phyloP scores from a whole-genome alignment of 202 grass and related monocot species.

The Alloteropsis angusta region DNA sequence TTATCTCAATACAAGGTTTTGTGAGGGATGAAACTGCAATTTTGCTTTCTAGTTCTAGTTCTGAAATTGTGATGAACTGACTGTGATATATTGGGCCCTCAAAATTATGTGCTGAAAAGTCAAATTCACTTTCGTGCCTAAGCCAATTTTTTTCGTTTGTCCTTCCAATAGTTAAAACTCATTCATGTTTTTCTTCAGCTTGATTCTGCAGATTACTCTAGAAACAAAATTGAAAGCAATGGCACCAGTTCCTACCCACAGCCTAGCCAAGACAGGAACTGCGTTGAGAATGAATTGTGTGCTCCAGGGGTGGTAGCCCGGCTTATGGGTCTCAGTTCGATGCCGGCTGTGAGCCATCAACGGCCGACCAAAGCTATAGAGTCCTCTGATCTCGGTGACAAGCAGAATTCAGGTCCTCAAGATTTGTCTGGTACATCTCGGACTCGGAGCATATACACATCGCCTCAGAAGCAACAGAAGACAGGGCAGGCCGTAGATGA shows the following conservation, averaged over 20 bases:
- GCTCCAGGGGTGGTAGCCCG: slow-evolving; percentile 42
- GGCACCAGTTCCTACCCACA: not conserved
- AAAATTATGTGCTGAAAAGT: not conserved
- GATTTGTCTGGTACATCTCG: not conserved
- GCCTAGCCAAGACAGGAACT: not conserved
- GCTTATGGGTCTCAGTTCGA: slow-evolving; percentile 66
- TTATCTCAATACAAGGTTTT: not conserved
- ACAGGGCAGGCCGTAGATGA: not conserved
- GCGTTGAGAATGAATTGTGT: slow-evolving; percentile 19
- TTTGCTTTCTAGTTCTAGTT: not conserved
- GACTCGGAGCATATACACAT: slow-evolving; percentile 17
- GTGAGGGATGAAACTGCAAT: not conserved
- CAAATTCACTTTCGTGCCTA: not conserved
- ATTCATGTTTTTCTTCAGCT: slow-evolving; percentile 24
- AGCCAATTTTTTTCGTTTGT: not conserved
- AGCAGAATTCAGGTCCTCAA: not conserved
- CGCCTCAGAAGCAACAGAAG: slow-evolving; percentile 36
- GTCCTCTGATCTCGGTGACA: not conserved
- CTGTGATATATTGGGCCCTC: not conserved
- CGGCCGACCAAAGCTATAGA: not conserved
- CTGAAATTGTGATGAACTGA: not conserved
- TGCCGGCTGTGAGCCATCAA: slow-evolving; percentile 33
- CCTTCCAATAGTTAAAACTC: not conserved
- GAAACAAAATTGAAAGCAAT: slow-evolving; percentile 21
- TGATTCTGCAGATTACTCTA: slow-evolving; percentile 26